Evolutionary conservation across 768 basidiomycete genomes (phyloP).

Genomic region (Xerocomellus intermedius): DNA sequence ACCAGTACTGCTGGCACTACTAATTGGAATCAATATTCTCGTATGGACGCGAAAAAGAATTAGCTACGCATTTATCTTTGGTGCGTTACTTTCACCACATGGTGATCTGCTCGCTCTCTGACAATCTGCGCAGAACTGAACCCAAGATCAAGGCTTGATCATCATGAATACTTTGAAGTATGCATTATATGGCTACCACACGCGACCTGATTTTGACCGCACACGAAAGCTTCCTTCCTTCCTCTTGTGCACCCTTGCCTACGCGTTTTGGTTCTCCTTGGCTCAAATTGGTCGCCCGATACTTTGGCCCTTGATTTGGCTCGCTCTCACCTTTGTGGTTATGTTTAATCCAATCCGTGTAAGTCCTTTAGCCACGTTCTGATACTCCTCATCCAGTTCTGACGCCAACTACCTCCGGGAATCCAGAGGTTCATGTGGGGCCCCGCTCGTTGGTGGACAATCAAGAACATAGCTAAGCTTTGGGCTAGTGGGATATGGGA

Average conservation of each 20-base stretch:
- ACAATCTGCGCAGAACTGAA: conserved; percentile 54
- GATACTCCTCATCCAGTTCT: background rate
- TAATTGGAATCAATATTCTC: conserved; percentile 78
- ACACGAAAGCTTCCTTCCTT: conserved; percentile 68
- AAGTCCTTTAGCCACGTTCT: background rate
- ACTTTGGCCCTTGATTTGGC: conserved; percentile 82
- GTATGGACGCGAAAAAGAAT: conserved; percentile 77
- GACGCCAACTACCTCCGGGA: conserved; percentile 26
- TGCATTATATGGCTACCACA: conserved; percentile 10
- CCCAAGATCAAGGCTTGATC: conserved; percentile 67
- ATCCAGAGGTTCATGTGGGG: conserved; percentile 43
- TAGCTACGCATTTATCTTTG: conserved; percentile 91
- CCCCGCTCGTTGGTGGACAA: conserved; percentile 69
- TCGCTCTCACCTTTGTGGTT: conserved; percentile 55
- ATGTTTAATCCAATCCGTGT: conserved; percentile 78
- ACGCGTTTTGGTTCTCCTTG: conserved; percentile 86
- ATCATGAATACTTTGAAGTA: conserved; percentile 74
- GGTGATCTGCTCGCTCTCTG: background rate
- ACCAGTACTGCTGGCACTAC: conserved; percentile 69
- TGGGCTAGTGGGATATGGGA: conserved; percentile 63
- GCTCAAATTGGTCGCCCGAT: conserved; percentile 64
- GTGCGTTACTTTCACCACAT: conserved; percentile 36
- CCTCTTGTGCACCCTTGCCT: conserved; percentile 67
- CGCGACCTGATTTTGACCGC: background rate
- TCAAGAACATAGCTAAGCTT: conserved; percentile 61